Evolutionary conservation across 345 rosid genomes (phyloP), one percentile per base, ranked within the genome.

Genomic region (Schrenkiella parvula): DNA sequence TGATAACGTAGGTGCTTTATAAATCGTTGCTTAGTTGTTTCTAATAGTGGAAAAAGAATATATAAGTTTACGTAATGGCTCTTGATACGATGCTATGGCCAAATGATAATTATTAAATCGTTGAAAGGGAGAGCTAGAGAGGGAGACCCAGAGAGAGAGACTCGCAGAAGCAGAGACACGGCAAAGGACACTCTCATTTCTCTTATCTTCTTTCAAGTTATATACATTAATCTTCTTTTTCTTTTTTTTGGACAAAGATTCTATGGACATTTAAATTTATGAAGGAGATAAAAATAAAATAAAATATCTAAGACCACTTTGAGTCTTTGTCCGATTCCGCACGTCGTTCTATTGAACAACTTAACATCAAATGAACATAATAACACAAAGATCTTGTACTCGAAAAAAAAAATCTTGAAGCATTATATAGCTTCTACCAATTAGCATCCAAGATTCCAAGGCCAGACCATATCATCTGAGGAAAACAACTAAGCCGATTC

Each of bases 21-120:
- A 31, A 31, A 52, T 63, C 38, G 46, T 42, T 41, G 46, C 14
- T 41, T 21, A 19, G 62, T 32, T 15, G 47, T 72, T 72, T 72
- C 69, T 51, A 19, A 15, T 63, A 52, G 59, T 42, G 46, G 26
- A 22, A 41, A 47, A 68, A 11, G 32, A 60, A 75, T 61, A 62
- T 6, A 55, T 6, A 55, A 54, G 53, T 47, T 53, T 56, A 48
- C 26, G 14, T 64, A 38, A 11, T 76, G 76, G 55, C 76, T 70
- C 74, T 76, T 64, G 71, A 70, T 64, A 47, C 13, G 66, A 37
- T 13, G 72, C 39, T 56, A 76, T 38, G 39, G 80, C 72, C 80
- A 76, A 64, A 31, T 61, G 22, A 17, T 67, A n/a, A 41, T 58
- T n/a, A n/a, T n/a, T n/a, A 17, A 51, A 22, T 32, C 26, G 62